Evolutionary conservation across 768 basidiomycete species (phyloP).

Genomic region (Russula dissimulans): DNA sequence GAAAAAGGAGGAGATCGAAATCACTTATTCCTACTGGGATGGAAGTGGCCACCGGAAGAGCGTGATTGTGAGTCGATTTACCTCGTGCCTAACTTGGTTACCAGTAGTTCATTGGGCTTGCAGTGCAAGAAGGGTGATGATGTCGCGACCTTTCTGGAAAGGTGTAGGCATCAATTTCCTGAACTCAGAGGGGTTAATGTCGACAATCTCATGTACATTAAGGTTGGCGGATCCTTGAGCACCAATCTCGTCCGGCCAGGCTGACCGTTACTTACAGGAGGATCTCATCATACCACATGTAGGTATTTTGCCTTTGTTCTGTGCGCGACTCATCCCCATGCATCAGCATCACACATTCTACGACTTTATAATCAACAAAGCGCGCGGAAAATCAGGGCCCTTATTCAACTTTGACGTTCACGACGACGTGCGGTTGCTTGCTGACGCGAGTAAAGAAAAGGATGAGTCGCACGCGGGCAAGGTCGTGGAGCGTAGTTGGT

Average conservation of each 20-base stretch:
- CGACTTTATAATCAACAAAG: slow-evolving; percentile 97
- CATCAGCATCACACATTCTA: slow-evolving; percentile 93
- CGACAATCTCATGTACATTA: slow-evolving; percentile 98
- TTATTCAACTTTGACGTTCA: slow-evolving; percentile 99
- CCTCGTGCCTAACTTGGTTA: neutral
- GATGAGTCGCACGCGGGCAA: slow-evolving; percentile 99
- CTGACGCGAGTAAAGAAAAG: slow-evolving; percentile 94
- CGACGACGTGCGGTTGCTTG: slow-evolving; percentile 90
- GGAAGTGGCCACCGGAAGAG: slow-evolving; percentile 94
- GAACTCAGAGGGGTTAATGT: slow-evolving; percentile 84
- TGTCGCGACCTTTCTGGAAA: slow-evolving; percentile 80
- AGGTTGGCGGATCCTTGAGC: slow-evolving; percentile 39
- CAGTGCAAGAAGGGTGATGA: slow-evolving; percentile 98
- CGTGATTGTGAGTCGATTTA: slow-evolving; percentile 54
- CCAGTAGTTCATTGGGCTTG: slow-evolving; percentile 21
- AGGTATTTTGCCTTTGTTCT: slow-evolving; percentile 23
- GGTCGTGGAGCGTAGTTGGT: slow-evolving; percentile 93
- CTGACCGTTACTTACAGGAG: slow-evolving; percentile 47
- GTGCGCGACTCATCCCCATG: neutral
- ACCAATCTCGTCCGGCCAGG: neutral
- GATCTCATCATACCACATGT: slow-evolving; percentile 97
- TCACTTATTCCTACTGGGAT: slow-evolving; percentile 97
- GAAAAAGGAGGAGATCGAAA: slow-evolving; percentile 70
- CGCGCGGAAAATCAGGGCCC: slow-evolving; percentile 95
- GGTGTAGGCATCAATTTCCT: slow-evolving; percentile 86